Evolutionary conservation across 2,329 filamentous ascomycete genomes (phyloP).

Genomic region (Arthrobotrys iridis): DNA sequence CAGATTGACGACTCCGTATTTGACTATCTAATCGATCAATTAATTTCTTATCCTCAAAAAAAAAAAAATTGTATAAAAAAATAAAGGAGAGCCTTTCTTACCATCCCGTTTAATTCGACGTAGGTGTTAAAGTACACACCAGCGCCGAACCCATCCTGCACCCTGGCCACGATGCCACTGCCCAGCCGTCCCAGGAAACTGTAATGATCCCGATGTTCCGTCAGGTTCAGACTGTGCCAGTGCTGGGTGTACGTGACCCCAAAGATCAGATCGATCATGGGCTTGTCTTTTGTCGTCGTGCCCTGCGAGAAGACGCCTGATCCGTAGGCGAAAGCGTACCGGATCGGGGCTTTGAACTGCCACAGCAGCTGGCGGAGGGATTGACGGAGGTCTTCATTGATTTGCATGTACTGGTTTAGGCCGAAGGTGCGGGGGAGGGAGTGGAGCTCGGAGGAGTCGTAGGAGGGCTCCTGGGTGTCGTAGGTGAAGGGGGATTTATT

Average conservation of each 20-base stretch:
- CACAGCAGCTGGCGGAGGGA: constrained; percentile 85
- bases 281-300: constrained; percentile 60
- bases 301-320: constrained; percentile 92
- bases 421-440: constrained; percentile 82
- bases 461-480: constrained; percentile 44
- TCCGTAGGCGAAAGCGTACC: constrained; percentile 96
- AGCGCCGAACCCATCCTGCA: constrained; percentile 88
- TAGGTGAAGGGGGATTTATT: constrained; percentile 32
- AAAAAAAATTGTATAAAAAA: not conserved
- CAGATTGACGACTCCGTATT: constrained; percentile 96
- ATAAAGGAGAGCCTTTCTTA: constrained; percentile 10
- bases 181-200: constrained; percentile 84
- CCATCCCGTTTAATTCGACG: constrained; percentile 88
- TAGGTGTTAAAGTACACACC: constrained; percentile 98
- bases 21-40: constrained; percentile 72
- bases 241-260: constrained; percentile 94
- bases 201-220: constrained; percentile 90
- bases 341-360: constrained; percentile 90
- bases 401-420: constrained; percentile 94
- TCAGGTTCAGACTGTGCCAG: constrained; percentile 93
- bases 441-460: constrained; percentile 45
- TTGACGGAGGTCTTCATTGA: constrained; percentile 95
- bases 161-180: constrained; percentile 81
- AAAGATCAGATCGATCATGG: constrained; percentile 98
- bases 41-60: not conserved